Evolutionary conservation across 257 asterid species (phyloP).

Genomic region (Salvia hispanica): DNA sequence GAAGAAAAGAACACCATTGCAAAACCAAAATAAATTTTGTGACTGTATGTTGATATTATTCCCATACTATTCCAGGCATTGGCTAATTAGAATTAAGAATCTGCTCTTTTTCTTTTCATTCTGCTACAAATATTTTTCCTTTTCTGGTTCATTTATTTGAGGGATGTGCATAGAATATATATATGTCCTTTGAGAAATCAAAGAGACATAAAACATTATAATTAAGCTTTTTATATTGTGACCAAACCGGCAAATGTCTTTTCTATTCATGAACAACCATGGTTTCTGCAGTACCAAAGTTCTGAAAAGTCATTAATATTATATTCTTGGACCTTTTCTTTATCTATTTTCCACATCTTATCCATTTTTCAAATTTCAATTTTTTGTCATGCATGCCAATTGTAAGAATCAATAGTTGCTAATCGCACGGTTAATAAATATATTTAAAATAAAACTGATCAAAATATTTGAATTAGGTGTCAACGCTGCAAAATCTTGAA

Average conservation of each 20-base stretch:
- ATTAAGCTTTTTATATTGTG: background rate
- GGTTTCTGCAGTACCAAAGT: background rate
- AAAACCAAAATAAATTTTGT: background rate
- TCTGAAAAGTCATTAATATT: slow-evolving; percentile 18
- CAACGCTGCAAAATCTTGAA: background rate
- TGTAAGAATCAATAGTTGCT: slow-evolving; percentile 1
- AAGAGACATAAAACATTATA: slow-evolving; percentile 34
- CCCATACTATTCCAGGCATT: background rate
- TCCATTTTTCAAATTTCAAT: slow-evolving; percentile 16
- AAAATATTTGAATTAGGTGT: background rate
- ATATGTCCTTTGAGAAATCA: slow-evolving; percentile 38
- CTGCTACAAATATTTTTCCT: background rate
- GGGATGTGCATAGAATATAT: slow-evolving; percentile 7
- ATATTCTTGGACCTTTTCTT: slow-evolving; percentile 11
- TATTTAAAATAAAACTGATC: background rate
- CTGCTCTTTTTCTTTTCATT: background rate
- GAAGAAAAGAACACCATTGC: background rate
- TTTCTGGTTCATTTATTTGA: background rate
- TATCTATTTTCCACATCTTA: slow-evolving; percentile 31
- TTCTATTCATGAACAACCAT: slow-evolving; percentile 45
- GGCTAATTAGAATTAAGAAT: slow-evolving; percentile 1
- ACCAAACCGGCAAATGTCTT: slow-evolving; percentile 36
- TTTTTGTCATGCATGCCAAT: slow-evolving; percentile 1
- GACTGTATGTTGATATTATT: background rate
- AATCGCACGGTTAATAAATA: too few species aligned